Evolutionary conservation across 1,284 basidiomycete genomes (phyloP).

Genomic region (Tremellales sp.): DNA sequence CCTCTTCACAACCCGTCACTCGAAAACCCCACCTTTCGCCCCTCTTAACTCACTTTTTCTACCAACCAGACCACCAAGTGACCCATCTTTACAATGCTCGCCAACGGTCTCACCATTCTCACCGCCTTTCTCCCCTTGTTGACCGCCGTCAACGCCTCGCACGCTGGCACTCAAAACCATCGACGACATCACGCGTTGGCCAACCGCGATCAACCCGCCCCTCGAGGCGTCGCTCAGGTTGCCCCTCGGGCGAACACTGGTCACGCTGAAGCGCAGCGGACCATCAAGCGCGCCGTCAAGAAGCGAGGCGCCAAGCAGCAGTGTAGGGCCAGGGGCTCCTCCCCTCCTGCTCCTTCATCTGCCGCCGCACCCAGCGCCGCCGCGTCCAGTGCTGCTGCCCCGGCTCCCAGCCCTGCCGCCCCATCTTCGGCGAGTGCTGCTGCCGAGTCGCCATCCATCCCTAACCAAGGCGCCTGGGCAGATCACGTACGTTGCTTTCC

Average conservation of each 20-base stretch:
- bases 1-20: no score
- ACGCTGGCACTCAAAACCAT: constrained; percentile 17
- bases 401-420: constrained; percentile 2
- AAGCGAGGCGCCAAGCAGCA: constrained; percentile 15
- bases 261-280: constrained; percentile 24
- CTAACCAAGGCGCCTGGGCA: constrained; percentile 4
- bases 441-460: background rate
- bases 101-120: constrained; percentile 24
- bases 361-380: constrained; percentile 1
- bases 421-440: constrained; percentile 4
- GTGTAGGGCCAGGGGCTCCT: constrained; percentile 17
- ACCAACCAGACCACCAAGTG: background rate
- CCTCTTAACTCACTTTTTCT: background rate
- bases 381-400: constrained; percentile 3
- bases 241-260: constrained; percentile 16
- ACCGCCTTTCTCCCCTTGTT: constrained; percentile 31
- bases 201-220: background rate
- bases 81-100: constrained; percentile 20
- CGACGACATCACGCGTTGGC: constrained; percentile 24
- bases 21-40: no score
- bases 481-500: constrained; percentile 1
- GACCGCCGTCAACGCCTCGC: constrained; percentile 9
- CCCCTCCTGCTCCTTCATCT: constrained; percentile 6
- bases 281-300: constrained; percentile 25
- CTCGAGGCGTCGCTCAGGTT: constrained; percentile 7